These are phyloP conservation scores for Ananas comosus DNA, from an alignment of 176 grass and related monocot genomes.

Conservation along the genomic window DNA sequence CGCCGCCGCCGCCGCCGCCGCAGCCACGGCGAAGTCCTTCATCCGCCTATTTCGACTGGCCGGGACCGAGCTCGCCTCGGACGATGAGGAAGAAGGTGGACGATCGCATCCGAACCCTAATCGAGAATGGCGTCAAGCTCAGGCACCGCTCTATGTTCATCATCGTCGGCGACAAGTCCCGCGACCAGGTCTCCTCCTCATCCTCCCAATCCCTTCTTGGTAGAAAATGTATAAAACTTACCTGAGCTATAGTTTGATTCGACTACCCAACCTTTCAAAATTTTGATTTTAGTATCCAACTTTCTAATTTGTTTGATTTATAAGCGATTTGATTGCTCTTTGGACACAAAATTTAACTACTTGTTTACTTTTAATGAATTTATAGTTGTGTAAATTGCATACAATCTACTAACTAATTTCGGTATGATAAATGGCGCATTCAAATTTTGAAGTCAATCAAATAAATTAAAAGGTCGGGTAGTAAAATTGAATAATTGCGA, in stretches of 20 bases:
- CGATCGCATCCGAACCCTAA: conserved; percentile 75
- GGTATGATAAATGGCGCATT: no score
- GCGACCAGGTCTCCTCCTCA: conserved; percentile 46
- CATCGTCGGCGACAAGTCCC: conserved; percentile 92
- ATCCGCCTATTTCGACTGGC: not conserved
- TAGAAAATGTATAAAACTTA: not conserved
- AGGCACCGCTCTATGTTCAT: conserved; percentile 84
- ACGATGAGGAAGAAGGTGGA: conserved; percentile 97
- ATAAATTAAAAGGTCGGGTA: no score
- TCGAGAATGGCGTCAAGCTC: conserved; percentile 73
- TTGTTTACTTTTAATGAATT: no score
- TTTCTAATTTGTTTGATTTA: no score
- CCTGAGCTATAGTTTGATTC: not conserved
- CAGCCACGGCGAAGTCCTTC: not conserved
- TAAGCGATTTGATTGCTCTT: no score
- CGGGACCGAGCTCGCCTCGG: not conserved
- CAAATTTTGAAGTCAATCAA: no score
- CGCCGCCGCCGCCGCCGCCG: no score
- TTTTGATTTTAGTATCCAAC: no score
- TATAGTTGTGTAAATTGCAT: no score
- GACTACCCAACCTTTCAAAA: not conserved
- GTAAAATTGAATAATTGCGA: no score
- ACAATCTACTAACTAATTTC: no score
- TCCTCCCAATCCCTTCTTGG: not conserved
- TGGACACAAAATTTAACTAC: no score